Base-by-base conservation (phyloP, 768 basidiomycete species). In the Collybia nuda region DNA sequence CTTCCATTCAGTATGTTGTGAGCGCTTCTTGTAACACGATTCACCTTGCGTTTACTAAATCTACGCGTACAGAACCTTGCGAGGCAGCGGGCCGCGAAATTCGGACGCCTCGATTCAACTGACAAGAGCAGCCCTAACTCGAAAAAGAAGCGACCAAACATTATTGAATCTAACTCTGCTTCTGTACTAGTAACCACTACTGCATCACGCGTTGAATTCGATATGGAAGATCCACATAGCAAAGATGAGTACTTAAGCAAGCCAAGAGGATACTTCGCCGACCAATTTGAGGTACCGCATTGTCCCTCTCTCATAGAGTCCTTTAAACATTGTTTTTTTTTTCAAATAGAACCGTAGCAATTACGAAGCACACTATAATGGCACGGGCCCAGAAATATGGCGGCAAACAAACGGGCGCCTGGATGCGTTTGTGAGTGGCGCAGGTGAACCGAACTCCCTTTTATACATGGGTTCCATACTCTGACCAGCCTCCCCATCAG, bases 381-480 rank as follows among this genome's bases (percentile, higher is more conserved):
- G 91, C 5, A 98, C 97, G 0, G 97, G 92, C 0, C 94, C 93
- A 0, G 97, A 98, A 72, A 91, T 98, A 28, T 93, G 93, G 88
- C 76, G 86, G 38, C 97, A 99, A 64, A 93, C 91, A 6, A 86
- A 85, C 60, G 94, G 94, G 9, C 69, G 71, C 22, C 54, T 97
- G 0, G 79, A 90, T 61, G 93, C 87, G 5, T 98, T 98, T 60
- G 86, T 98, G 37, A 82, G 86, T 23, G 96, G 96, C 1, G 93
- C 96, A 48, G 93, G 93, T 84, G 50, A 52, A 70, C 54, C 29
- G 44, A 18, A 26, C 26, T 35, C 21, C 42, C 22, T 47, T 37
- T 24, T 26, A 21, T 18, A 47, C 47, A 26, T 11, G 22, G 40
- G 15, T 32, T 6, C 29, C 37, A 29, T 3, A 48, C 28, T 12